Base-by-base conservation (phyloP, 805 yeast genomes). In the Pichia cephalocereana region DNA sequence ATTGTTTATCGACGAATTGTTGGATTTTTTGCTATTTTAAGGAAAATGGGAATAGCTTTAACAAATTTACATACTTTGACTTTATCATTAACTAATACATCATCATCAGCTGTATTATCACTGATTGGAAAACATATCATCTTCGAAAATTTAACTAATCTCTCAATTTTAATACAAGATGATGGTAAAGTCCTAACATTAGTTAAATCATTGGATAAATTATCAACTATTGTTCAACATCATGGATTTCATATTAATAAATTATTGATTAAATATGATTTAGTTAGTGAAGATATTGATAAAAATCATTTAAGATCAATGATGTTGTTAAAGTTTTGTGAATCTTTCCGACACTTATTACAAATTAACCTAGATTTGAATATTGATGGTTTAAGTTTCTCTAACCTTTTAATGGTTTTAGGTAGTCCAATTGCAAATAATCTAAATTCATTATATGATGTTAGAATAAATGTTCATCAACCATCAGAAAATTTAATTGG, bases 401-500 rank as follows among this genome's bases (percentile, higher is more conserved):
- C 67, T 1, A 61, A 64, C 46, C 41, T 64, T 23, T 52, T 64
- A 32, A 64, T 64, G 67, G 61, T 64, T 27, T 43, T 64, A 8
- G 67, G 66, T 3, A 54, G 65, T 2, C 64, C 66, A 5, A 49
- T 64, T 14, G 46, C 62, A 8, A 60, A 58, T 41, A 63, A 64
- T 46, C 46, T 51, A 23, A 10, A 34, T 4, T 49, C 63, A 7
- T 44, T 64, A 14, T 44, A 54, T 32, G 64, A 62, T 43, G 52
- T 64, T 15, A 45, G 62, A 11, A 47, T 64, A 19, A 61, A 62
- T 47, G 52, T 63, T 12, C 50, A 50, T 40, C 40, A 49, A 10
- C 67, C 68, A 1, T 61, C 66, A 2, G 67, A 64, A 43, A 62
- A 61, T 50, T 44, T 64, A 8, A 52, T 64, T 40, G 64, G 61